A percentile compares a stretch with the other conserved stretches of the same genome.
Conservation (phyloP, 73 alveolate species). For the Paramecium biaurelia region DNA sequence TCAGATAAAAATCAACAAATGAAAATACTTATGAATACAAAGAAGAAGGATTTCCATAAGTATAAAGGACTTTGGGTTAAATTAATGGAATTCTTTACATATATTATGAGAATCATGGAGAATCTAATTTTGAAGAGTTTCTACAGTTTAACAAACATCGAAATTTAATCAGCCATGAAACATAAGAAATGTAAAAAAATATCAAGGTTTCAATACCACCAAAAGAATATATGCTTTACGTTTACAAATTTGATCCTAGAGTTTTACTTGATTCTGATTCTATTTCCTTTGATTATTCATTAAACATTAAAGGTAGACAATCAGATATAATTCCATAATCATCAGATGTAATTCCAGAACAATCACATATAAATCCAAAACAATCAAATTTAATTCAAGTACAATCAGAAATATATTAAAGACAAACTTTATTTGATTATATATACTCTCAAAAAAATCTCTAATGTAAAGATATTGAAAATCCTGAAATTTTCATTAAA, state of each 20-base stretch:
- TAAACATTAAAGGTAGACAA: background rate
- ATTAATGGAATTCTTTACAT: background rate
- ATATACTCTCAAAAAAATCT: background rate
- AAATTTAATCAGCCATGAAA: background rate
- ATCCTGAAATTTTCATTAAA: background rate
- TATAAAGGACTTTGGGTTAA: background rate
- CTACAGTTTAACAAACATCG: background rate
- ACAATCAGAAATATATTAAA: too few species aligned
- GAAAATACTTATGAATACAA: background rate
- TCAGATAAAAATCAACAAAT: background rate
- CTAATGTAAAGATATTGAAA: background rate
- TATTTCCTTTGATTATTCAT: background rate
- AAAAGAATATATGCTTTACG: background rate
- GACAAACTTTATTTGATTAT: background rate
- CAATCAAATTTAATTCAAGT: too few species aligned
- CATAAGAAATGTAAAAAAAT: background rate
- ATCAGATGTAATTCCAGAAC: too few species aligned
- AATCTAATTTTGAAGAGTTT: background rate
- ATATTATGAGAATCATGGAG: background rate
- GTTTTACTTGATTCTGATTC: background rate
- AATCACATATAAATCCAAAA: too few species aligned
- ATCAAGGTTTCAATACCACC: background rate
- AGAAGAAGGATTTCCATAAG: background rate
- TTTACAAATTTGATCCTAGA: background rate
- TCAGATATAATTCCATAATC: too few species aligned